Percentiles rank a stretch among this genome's conserved stretches.
Evolutionary conservation across 2,329 filamentous ascomycete species (phyloP).

Genomic region (Ophiostoma sp.): DNA sequence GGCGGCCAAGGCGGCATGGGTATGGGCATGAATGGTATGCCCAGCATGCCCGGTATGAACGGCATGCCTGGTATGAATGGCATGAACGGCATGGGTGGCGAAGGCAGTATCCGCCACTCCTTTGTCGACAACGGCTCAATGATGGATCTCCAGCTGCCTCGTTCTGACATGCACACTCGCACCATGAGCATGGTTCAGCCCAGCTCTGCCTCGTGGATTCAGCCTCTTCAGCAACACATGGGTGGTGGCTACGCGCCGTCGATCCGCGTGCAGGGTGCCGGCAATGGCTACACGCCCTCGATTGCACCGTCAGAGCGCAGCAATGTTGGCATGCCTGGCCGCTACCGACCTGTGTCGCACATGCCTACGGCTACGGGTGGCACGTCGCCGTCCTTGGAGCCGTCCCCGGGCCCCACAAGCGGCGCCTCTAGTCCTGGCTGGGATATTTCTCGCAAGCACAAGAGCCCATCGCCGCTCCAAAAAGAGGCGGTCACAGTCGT

Average conservation of each 20-base stretch:
- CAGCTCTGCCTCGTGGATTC: constrained; percentile 54
- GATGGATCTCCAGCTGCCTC: constrained; percentile 38
- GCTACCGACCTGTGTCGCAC: constrained; percentile 85
- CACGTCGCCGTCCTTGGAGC: constrained; percentile 39
- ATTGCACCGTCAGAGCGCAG: constrained; percentile 95
- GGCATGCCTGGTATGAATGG: constrained; percentile 33
- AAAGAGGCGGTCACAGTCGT: constrained; percentile 31
- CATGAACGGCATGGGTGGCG: constrained; percentile 32
- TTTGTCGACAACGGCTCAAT: constrained; percentile 44
- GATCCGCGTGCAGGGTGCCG: constrained; percentile 44
- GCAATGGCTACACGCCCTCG: constrained; percentile 69
- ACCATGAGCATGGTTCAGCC: constrained; percentile 84
- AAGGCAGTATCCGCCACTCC: constrained; percentile 39
- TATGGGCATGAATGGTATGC: constrained; percentile 42
- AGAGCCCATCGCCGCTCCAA: constrained; percentile 37
- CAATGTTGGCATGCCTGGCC: constrained; percentile 81
- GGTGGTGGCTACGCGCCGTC: constrained; percentile 45
- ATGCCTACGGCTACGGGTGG: constrained; percentile 34
- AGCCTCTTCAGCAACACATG: constrained; percentile 35
- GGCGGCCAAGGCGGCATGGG: constrained; percentile 48
- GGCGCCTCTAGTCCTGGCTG: constrained; percentile 23
- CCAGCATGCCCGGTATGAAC: constrained; percentile 29
- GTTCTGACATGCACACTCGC: constrained; percentile 48
- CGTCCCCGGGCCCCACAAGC: not conserved
- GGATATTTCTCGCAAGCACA: constrained; percentile 33